These are phyloP conservation scores for Boletus rubescentipes DNA, from an alignment of 768 basidiomycete species.

Conservation along the genomic window DNA sequence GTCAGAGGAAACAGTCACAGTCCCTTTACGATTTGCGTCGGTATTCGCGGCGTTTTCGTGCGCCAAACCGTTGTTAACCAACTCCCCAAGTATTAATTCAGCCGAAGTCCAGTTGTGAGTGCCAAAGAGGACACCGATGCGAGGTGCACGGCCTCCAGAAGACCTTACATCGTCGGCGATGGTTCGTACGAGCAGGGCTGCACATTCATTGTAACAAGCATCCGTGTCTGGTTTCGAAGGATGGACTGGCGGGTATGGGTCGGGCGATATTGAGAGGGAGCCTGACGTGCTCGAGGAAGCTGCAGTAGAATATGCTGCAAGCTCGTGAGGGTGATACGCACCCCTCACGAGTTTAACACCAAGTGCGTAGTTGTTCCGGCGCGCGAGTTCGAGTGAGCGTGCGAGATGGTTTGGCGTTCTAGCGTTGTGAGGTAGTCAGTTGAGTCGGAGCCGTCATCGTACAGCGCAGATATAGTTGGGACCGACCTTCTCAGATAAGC, in stretches of 20 bases:
- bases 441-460: neutral
- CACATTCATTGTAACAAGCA: constrained; percentile 64
- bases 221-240: constrained; percentile 70
- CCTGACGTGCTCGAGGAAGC: constrained; percentile 20
- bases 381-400: constrained; percentile 64
- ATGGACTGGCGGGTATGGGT: constrained; percentile 67
- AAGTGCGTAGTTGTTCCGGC: constrained; percentile 63
- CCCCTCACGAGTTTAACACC: constrained; percentile 94
- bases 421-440: neutral
- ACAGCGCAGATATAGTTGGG: neutral
- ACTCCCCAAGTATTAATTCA: constrained; percentile 55
- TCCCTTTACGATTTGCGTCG: constrained; percentile 22
- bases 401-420: constrained; percentile 72
- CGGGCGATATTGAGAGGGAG: constrained; percentile 52
- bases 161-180: constrained; percentile 51
- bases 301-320: constrained; percentile 39
- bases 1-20: constrained; percentile 46
- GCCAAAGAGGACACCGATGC: constrained; percentile 73
- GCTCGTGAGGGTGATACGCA: constrained; percentile 84
- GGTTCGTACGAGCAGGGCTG: constrained; percentile 50
- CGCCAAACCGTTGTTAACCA: constrained; percentile 54
- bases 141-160: constrained; percentile 12
- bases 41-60: constrained; percentile 18
- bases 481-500: constrained; percentile 76
- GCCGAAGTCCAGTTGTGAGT: constrained; percentile 83